Evolutionary conservation across 352 stramenopile species (phyloP).

Genomic region (Aphanomyces invadans): DNA sequence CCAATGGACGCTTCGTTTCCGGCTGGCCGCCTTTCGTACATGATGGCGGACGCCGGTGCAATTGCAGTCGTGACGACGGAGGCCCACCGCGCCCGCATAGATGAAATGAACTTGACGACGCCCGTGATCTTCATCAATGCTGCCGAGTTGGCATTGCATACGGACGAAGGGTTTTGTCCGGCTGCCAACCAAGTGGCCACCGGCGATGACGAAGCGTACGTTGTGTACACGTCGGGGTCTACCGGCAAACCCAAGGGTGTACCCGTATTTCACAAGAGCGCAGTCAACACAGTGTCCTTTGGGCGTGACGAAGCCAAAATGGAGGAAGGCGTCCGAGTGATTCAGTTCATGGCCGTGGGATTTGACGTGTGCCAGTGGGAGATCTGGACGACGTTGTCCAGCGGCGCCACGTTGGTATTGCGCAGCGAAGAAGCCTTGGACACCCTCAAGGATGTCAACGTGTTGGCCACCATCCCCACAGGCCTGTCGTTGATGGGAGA

Average conservation of each 20-base stretch:
- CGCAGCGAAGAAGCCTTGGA: neutral
- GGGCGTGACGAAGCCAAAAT: neutral
- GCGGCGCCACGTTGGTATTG: neutral
- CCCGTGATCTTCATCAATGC: neutral
- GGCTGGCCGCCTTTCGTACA: neutral
- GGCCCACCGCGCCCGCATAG: neutral
- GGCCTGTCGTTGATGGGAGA: neutral
- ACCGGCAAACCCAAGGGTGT: constrained; percentile 6
- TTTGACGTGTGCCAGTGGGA: constrained; percentile 10
- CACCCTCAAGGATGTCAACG: neutral
- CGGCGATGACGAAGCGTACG: constrained; percentile 30
- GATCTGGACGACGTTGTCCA: neutral
- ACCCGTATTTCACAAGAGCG: neutral
- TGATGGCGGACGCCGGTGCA: neutral
- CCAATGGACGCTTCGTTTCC: neutral
- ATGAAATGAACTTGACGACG: neutral
- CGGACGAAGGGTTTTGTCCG: constrained; percentile 2
- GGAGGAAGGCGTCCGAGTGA: neutral
- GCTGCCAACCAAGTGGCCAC: neutral
- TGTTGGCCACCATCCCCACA: neutral
- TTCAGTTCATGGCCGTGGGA: constrained; percentile 3
- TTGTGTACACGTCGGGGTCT: constrained; percentile 29
- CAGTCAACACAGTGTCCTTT: neutral
- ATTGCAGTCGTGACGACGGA: neutral
- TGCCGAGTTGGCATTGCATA: neutral